Conservation (phyloP, 768 basidiomycete species). For the Inosperma sp. region DNA sequence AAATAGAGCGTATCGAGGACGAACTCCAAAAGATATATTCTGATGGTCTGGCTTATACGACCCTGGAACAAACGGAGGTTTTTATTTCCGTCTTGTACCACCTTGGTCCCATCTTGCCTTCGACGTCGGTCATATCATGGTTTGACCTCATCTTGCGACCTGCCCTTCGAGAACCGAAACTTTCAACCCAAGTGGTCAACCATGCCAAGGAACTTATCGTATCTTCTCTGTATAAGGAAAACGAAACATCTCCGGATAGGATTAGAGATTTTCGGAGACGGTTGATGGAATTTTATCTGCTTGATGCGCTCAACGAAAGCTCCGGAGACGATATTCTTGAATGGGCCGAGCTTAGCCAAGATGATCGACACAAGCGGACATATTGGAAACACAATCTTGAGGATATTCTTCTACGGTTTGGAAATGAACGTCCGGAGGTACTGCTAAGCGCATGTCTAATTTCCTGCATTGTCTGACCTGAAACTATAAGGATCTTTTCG, state of each 20-base stretch:
- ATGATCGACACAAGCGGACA: slow-evolving; percentile 53
- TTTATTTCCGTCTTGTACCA: slow-evolving; percentile 65
- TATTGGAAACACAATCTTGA: slow-evolving; percentile 79
- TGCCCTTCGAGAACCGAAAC: slow-evolving; percentile 67
- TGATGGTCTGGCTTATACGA: slow-evolving; percentile 60
- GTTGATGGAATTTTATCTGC: slow-evolving; percentile 69
- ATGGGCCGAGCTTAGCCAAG: slow-evolving; percentile 62
- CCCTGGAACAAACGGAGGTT: slow-evolving; percentile 55
- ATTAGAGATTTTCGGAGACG: slow-evolving; percentile 62
- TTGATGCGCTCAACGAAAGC: slow-evolving; percentile 72
- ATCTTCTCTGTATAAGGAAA: slow-evolving; percentile 47
- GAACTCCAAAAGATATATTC: slow-evolving; percentile 61
- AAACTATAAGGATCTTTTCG: slow-evolving; percentile 56
- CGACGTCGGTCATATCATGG: slow-evolving; percentile 73
- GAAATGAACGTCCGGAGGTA: slow-evolving; percentile 60
- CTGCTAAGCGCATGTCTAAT: slow-evolving; percentile 1
- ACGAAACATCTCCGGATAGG: slow-evolving; percentile 42
- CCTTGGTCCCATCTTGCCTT: slow-evolving; percentile 55
- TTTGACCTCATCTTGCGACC: slow-evolving; percentile 77
- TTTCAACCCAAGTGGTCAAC: slow-evolving; percentile 52
- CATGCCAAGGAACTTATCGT: slow-evolving; percentile 72
- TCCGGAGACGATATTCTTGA: slow-evolving; percentile 72
- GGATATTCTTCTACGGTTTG: slow-evolving; percentile 65
- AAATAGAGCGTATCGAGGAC: slow-evolving; percentile 52
- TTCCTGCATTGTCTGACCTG: neutral